Base-by-base conservation (phyloP, 352 stramenopile genomes). In the Phytophthora niederhauseri region DNA sequence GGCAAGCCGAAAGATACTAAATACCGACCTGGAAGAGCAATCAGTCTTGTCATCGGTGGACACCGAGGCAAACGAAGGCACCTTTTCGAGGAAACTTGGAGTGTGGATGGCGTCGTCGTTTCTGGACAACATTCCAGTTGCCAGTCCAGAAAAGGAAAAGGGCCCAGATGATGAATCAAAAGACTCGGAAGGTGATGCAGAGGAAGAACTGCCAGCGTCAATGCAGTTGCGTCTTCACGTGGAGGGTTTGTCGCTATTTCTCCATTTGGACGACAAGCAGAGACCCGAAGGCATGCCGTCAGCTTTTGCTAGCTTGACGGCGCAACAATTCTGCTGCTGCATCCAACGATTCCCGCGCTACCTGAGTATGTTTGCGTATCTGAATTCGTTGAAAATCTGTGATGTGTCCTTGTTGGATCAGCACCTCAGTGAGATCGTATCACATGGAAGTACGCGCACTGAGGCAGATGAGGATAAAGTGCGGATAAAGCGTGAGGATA, bases 201-300 rank as follows among this genome's bases (percentile, higher is more conserved):
- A 85, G n/a, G 72, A 77, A 36, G 61, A 78, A 31, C 26, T 74
- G 15, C 63, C 72, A 15, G 85, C 87, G 43, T 80, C 73, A 11
- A 84, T 93, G 57, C 87, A 95, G 53, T 59, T 93, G n/a, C 82
- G 87, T n/a, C 61, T 95, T 43, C 82, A 90, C 24, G 85, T 93
- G 4, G 75, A 84, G 54, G 87, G 85, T 6, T 73, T 95, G 14
- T 85, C 82, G 6, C 36, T 95, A 3, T 86, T 89, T 50, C 63
- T 95, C 30, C 84, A 95, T 53, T 66, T 90, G 51, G 64, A 81
- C 48, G 71, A 84, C 3, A 77, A 78, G 4, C 66, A 82, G 28
- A 64, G 56, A 46, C 45, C 66, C 38, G 59, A 73, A 61, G 73
- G 61, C 6, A 73, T 66, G 61, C 66, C 71, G 7, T 85, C 83